Base-by-base conservation (phyloP, 805 yeast species). In the Kuraishia hungarica region DNA sequence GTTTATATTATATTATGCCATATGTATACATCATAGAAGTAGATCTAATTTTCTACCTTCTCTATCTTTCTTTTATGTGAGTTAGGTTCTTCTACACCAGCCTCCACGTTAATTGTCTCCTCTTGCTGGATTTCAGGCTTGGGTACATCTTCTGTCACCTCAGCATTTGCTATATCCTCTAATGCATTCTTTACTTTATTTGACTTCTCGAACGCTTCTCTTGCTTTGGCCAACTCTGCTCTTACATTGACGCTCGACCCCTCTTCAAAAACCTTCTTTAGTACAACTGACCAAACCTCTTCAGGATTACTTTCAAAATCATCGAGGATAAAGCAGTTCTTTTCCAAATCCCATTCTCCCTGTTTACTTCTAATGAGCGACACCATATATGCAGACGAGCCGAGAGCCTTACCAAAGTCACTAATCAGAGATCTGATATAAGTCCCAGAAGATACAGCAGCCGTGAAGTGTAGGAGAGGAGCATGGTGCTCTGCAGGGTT, bases 391-490 rank as follows among this genome's bases (percentile, higher is more conserved):
- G 96, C 89, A 24, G 89, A 81, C 0, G 92, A 82, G 19, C 86
- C 84, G 65, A 92, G 72, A 0, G 93, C 87, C 57, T 87, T 80
- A 1, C 96, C 98, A 50, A 89, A 75, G 64, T 94, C 99, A 69
- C 96, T 89, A 52, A 94, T 77, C 54, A 94, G 72, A 2, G 97
- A 87, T 60, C 99, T 79, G 52, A 94, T 91, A 64, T 94, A 94
- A 0, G 98, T 94, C 1, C 99, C 99, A 0, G 97, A 90, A 1
- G 97, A 87, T 0, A 93, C 99, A 39, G 81, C 78, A 2, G 96
- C 81, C 17, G 78, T 79, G 60, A 94, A 81, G 62, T 87, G 92
- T 24, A 93, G 62, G 52, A 86, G 62, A 1, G 96, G 94, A 1
- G 89, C 83, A 58, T 79, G 75, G 56, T 74, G 77, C 2, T 59